Evolutionary conservation across 768 basidiomycete species (phyloP).

Genomic region (Lactarius tabidus): DNA sequence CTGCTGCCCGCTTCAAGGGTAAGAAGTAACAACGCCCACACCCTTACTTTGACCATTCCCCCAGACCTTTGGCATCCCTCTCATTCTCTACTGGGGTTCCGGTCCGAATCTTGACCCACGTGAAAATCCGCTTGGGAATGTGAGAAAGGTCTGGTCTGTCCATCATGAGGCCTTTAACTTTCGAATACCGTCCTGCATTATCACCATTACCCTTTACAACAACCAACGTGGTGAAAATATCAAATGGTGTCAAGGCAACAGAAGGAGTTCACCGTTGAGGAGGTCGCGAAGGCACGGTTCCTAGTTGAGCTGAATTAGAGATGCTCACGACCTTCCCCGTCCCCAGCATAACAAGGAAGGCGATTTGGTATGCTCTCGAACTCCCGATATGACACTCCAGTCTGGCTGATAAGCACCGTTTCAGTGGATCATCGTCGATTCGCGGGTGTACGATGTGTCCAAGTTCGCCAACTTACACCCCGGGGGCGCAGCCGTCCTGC

Average conservation of each 20-base stretch:
- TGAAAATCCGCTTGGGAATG: background rate
- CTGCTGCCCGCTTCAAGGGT: too few species aligned
- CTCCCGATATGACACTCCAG: background rate
- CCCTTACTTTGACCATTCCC: too few species aligned
- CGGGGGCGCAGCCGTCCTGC: slow-evolving; percentile 74
- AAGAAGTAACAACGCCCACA: too few species aligned
- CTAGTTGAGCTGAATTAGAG: background rate
- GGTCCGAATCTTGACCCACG: background rate
- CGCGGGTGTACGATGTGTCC: slow-evolving; percentile 77
- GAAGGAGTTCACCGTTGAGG: slow-evolving; percentile 47
- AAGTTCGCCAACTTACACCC: slow-evolving; percentile 84
- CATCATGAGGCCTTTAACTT: background rate
- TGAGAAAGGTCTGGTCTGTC: background rate
- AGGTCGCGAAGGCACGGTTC: slow-evolving; percentile 58
- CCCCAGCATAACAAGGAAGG: slow-evolving; percentile 81
- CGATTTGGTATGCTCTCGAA: slow-evolving; percentile 54
- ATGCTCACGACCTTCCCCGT: background rate
- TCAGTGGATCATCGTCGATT: slow-evolving; percentile 79
- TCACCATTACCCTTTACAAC: background rate
- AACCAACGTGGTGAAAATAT: background rate
- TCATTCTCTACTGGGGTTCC: background rate
- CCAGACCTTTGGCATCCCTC: too few species aligned
- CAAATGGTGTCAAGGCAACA: slow-evolving; percentile 24
- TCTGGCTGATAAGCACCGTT: background rate
- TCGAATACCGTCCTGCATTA: background rate